These are phyloP conservation scores for Didymella segeticola DNA, from an alignment of 2,329 filamentous ascomycete genomes.

Conservation along the genomic window DNA sequence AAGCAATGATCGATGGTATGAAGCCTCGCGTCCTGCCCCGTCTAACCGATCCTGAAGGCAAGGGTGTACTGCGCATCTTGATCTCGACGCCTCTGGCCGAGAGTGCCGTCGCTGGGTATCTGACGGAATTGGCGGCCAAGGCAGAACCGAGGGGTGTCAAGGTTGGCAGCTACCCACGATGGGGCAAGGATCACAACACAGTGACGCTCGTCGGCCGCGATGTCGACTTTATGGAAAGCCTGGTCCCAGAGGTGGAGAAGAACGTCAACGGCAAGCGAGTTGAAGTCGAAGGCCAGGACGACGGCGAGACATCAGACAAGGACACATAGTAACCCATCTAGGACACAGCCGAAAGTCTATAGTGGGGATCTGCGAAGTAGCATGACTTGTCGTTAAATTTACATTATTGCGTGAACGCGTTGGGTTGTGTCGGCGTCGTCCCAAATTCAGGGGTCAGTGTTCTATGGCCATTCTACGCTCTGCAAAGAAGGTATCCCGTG, in stretches of 20 bases:
- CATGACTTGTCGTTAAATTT: constrained; percentile 28
- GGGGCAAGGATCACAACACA: constrained; percentile 86
- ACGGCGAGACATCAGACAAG: constrained; percentile 49
- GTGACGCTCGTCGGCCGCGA: constrained; percentile 86
- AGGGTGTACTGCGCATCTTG: constrained; percentile 77
- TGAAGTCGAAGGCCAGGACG: constrained; percentile 68
- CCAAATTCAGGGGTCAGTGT: constrained; percentile 24
- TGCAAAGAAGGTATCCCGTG: constrained; percentile 29
- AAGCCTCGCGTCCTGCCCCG: constrained; percentile 74
- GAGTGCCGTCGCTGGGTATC: constrained; percentile 81
- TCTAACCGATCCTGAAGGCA: constrained; percentile 78
- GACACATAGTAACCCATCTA: constrained; percentile 39
- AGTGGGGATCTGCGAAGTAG: constrained; percentile 19
- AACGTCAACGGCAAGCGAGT: constrained; percentile 78
- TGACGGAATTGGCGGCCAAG: constrained; percentile 78
- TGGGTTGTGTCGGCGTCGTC: constrained; percentile 1
- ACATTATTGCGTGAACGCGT: constrained; percentile 24
- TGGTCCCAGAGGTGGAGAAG: constrained; percentile 78
- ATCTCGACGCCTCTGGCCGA: constrained; percentile 89
- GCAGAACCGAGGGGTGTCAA: constrained; percentile 82
- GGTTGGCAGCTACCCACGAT: constrained; percentile 92
- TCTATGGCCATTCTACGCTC: constrained; percentile 33
- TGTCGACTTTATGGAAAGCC: constrained; percentile 75
- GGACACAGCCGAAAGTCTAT: constrained; percentile 29
- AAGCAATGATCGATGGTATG: constrained; percentile 76